Evolutionary conservation across 2,329 filamentous ascomycete genomes (phyloP).

Genomic region (Microcyclosporella mali): DNA sequence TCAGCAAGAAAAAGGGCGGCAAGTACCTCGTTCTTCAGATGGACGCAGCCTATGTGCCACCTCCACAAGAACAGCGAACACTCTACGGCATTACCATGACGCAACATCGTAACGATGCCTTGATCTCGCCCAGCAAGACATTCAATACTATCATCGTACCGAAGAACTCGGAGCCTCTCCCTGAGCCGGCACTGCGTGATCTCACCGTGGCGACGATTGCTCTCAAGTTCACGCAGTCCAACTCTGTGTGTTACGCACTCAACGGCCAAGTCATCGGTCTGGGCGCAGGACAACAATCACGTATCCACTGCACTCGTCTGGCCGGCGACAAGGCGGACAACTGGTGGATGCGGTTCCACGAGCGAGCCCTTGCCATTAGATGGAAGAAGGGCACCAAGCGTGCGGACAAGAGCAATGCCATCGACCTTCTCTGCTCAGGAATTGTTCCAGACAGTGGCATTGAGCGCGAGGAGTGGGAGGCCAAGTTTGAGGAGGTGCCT

Average conservation of each 20-base stretch:
- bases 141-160: conserved; percentile 83
- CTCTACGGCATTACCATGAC: conserved; percentile 84
- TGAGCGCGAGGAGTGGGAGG: conserved; percentile 82
- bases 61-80: conserved; percentile 67
- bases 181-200: conserved; percentile 78
- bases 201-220: conserved; percentile 93
- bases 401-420: conserved; percentile 95
- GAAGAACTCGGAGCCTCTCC: conserved; percentile 65
- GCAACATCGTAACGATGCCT: conserved; percentile 88
- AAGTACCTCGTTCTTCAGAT: conserved; percentile 96
- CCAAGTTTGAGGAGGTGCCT: conserved; percentile 84
- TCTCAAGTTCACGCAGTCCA: conserved; percentile 97
- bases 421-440: conserved; percentile 88
- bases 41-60: conserved; percentile 78
- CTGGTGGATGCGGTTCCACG: conserved; percentile 99
- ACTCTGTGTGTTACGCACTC: conserved; percentile 95
- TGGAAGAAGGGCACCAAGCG: conserved; percentile 98
- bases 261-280: conserved; percentile 92
- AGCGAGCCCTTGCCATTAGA: conserved; percentile 76
- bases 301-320: conserved; percentile 96
- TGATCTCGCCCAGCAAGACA: conserved; percentile 71
- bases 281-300: conserved; percentile 91
- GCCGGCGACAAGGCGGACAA: conserved; percentile 98
- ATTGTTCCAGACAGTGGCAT: conserved; percentile 76
- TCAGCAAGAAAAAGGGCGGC: conserved; percentile 97